phyloP scores from a whole-genome alignment of 2,329 filamentous ascomycete species.

The Botrytis fabae region DNA sequence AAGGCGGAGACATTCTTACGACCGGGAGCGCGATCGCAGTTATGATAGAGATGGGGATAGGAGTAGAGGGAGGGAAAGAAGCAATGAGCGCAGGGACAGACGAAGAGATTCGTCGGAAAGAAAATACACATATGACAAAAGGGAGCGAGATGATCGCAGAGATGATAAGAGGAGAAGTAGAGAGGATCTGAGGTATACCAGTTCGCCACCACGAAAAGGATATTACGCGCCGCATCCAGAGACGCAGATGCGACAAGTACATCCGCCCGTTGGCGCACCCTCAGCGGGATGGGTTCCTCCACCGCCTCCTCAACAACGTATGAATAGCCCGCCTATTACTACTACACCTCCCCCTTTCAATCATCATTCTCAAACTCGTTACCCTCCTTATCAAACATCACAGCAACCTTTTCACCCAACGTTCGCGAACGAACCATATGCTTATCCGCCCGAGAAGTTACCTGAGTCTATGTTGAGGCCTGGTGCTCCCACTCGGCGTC shows the following conservation, averaged over 20 bases:
- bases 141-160: constrained; percentile 7
- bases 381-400: background rate
- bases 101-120: constrained; percentile 11
- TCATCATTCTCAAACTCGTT: background rate
- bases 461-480: constrained; percentile 14
- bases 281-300: constrained; percentile 16
- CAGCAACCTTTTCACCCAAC: background rate
- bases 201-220: constrained; percentile 1
- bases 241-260: background rate
- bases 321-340: constrained; percentile 13
- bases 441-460: constrained; percentile 21
- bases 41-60: background rate
- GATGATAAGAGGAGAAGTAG: constrained; percentile 20
- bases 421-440: constrained; percentile 19
- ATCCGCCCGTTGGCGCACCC: constrained; percentile 1
- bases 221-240: constrained; percentile 7
- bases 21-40: background rate
- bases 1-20: constrained; percentile 19
- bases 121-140: constrained; percentile 8
- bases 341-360: background rate
- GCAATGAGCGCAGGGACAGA: constrained; percentile 18
- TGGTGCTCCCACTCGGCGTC: background rate
- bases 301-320: constrained; percentile 8
- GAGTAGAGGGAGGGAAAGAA: constrained; percentile 3
- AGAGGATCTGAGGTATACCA: constrained; percentile 15